phyloP scores from a whole-genome alignment of 139 green algal genomes.

The Spirogloea muscicola region DNA sequence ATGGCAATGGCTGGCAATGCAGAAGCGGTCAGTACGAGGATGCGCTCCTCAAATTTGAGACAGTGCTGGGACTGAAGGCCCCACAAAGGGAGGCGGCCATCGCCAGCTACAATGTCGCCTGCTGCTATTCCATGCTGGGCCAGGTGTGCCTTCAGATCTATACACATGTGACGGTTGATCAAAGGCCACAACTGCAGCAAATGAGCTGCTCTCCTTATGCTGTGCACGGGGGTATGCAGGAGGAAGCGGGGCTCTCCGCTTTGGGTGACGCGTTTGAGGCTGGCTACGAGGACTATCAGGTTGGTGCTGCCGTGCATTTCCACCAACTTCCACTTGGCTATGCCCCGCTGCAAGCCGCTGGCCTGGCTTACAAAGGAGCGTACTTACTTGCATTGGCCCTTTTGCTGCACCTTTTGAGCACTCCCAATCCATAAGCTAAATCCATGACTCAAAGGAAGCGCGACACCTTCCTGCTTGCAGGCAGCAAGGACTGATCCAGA shows the following conservation, averaged over 20 bases:
- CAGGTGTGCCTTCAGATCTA: constrained; percentile 21
- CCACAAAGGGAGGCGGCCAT: constrained; percentile 84
- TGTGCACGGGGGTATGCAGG: constrained; percentile 48
- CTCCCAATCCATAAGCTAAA: too few species aligned
- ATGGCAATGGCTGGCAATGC: too few species aligned
- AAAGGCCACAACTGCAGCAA: not conserved
- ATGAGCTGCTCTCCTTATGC: too few species aligned
- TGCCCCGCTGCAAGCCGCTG: too few species aligned
- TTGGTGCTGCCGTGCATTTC: too few species aligned
- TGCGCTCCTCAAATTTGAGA: constrained; percentile 93
- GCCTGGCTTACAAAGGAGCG: too few species aligned
- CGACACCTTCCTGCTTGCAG: too few species aligned
- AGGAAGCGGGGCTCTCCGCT: constrained; percentile 76
- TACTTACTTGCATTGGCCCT: too few species aligned
- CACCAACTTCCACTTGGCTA: too few species aligned
- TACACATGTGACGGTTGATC: not conserved
- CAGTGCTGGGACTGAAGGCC: constrained; percentile 87
- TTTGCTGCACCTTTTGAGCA: too few species aligned
- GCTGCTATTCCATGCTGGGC: constrained; percentile 80
- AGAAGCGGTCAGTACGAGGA: constrained; percentile 52
- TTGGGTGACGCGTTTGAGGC: constrained; percentile 71
- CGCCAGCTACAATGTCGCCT: constrained; percentile 97
- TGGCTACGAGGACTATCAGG: constrained; percentile 87
- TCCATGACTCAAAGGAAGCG: too few species aligned
- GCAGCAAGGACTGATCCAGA: constrained; percentile 79